Evolutionary conservation across 495 filamentous ascomycete genomes (phyloP).

Genomic region (Lophiostoma macrostomum): DNA sequence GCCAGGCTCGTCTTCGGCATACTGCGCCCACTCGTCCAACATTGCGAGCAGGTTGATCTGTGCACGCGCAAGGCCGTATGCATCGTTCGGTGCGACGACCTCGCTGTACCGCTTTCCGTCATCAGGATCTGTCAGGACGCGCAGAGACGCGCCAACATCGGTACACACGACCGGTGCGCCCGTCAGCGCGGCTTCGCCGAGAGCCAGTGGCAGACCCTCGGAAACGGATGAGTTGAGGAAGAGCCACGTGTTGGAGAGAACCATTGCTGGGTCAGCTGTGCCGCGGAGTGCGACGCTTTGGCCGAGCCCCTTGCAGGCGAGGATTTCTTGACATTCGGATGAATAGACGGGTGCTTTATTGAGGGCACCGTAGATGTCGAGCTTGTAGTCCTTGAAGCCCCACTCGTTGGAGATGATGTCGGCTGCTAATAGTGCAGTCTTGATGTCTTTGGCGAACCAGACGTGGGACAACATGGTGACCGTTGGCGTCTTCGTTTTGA

Average conservation of each 20-base stretch:
- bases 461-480: constrained; percentile 66
- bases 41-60: constrained; percentile 61
- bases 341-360: constrained; percentile 60
- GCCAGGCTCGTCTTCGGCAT: constrained; percentile 48
- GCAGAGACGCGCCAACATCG: constrained; percentile 61
- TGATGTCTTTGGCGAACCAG: constrained; percentile 66
- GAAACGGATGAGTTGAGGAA: constrained; percentile 68
- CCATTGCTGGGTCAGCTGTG: constrained; percentile 55
- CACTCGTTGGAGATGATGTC: constrained; percentile 65
- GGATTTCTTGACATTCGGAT: constrained; percentile 60
- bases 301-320: constrained; percentile 58
- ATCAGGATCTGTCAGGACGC: constrained; percentile 60
- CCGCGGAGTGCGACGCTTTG: constrained; percentile 54
- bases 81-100: constrained; percentile 63
- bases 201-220: constrained; percentile 62
- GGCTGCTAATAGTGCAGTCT: constrained; percentile 60
- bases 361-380: constrained; percentile 62
- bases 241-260: constrained; percentile 61
- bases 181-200: constrained; percentile 63
- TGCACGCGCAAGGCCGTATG: constrained; percentile 55
- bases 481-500: constrained; percentile 56
- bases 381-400: constrained; percentile 61
- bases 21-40: constrained; percentile 58
- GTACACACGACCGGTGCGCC: constrained; percentile 64
- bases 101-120: constrained; percentile 58